Evolutionary conservation across 2,329 filamentous ascomycete genomes (phyloP).

Genomic region (Plenodomus biglobosus): DNA sequence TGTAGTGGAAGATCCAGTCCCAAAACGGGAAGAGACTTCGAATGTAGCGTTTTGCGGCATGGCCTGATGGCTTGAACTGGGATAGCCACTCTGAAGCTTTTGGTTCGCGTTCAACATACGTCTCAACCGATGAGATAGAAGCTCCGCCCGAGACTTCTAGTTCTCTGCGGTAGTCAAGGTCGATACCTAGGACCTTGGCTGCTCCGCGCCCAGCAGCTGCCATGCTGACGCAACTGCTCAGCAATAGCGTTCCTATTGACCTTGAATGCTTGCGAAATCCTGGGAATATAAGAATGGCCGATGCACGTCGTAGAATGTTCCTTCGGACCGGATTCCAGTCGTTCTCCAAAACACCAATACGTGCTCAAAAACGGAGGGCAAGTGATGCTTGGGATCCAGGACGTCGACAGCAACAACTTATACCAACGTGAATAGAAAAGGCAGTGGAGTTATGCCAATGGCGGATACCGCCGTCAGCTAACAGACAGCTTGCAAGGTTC

Average conservation of each 20-base stretch:
- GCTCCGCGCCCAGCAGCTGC: constrained; percentile 68
- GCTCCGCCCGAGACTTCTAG: constrained; percentile 72
- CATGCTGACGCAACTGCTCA: constrained; percentile 15
- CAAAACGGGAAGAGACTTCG: constrained; percentile 81
- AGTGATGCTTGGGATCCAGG: too few relatives aligned
- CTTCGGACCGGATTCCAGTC: neutral
- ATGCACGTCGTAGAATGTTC: constrained; percentile 2
- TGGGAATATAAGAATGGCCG: neutral
- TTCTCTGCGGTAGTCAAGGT: constrained; percentile 70
- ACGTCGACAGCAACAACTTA: constrained; percentile 5
- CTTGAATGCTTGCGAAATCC: neutral
- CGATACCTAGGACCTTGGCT: constrained; percentile 81
- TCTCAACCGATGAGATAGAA: constrained; percentile 68
- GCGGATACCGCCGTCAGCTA: constrained; percentile 6
- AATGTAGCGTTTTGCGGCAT: constrained; percentile 62
- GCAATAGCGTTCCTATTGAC: neutral
- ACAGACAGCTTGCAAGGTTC: constrained; percentile 19
- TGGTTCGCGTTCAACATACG: constrained; percentile 76
- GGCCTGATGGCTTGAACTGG: constrained; percentile 61
- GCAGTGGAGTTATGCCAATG: constrained; percentile 9
- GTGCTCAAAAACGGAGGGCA: neutral
- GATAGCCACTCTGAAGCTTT: constrained; percentile 71
- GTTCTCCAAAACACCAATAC: neutral
- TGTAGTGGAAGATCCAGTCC: constrained; percentile 88
- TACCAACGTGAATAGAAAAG: neutral